Evolutionary conservation across 306 rosid genomes (phyloP).

Genomic region (Pyrus communis): DNA sequence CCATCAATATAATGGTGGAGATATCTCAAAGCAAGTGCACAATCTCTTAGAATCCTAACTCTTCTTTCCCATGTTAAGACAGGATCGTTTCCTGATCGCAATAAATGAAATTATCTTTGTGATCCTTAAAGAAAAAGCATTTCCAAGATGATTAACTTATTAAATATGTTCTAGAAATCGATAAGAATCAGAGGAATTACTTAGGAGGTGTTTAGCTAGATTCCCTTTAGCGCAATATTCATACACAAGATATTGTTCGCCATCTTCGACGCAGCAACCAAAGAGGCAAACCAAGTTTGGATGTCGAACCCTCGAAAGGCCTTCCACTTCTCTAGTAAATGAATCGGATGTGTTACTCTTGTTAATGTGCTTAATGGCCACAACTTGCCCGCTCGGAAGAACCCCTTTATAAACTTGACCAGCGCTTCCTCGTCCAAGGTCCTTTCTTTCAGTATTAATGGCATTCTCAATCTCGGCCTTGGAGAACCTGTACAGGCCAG

Average conservation of each 20-base stretch:
- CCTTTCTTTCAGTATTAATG: conserved; percentile 31
- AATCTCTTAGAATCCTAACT: conserved; percentile 68
- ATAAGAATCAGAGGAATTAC: conserved; percentile 25
- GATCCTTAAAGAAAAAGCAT: not conserved
- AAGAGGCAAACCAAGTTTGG: conserved; percentile 68
- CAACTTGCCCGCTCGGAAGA: conserved; percentile 78
- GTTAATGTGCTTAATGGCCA: conserved; percentile 69
- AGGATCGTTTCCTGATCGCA: conserved; percentile 40
- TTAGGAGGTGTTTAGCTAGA: conserved; percentile 74
- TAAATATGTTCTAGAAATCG: not conserved
- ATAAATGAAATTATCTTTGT: not conserved
- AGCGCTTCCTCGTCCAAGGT: conserved; percentile 77
- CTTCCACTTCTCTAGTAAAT: conserved; percentile 57
- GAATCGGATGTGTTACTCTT: conserved; percentile 48
- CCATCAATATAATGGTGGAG: conserved; percentile 77
- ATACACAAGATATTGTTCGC: conserved; percentile 62
- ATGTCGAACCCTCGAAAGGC: conserved; percentile 79
- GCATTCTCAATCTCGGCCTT: conserved; percentile 69
- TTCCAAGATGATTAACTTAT: not conserved
- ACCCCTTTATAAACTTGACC: conserved; percentile 74
- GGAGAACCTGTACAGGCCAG: conserved; percentile 69
- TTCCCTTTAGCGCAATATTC: conserved; percentile 72
- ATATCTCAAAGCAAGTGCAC: conserved; percentile 63
- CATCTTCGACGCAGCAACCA: conserved; percentile 64
- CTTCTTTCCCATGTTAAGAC: conserved; percentile 57